phyloP scores from a whole-genome alignment of 2,329 filamentous ascomycete species.

The Cladosporium phlei region DNA sequence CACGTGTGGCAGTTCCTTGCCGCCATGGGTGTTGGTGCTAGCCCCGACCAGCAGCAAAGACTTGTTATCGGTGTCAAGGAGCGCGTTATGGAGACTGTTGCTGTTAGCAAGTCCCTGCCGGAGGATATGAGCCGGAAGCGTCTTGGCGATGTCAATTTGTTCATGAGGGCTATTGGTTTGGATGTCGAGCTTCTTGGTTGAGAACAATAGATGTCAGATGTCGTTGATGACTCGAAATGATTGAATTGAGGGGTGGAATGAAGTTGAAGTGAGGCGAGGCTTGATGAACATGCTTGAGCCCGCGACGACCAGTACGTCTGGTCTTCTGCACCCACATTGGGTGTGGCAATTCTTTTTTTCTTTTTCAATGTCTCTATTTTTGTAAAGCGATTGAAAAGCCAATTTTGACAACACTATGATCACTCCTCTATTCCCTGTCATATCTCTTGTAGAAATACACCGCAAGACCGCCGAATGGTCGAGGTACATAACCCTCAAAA shows the following conservation, averaged over 20 bases:
- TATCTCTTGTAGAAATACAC: too few relatives aligned
- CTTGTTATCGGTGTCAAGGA: slow-evolving; percentile 96
- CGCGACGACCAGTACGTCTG: slow-evolving; percentile 1
- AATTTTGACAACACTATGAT: background rate
- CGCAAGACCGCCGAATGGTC: too few relatives aligned
- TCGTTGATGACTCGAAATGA: background rate
- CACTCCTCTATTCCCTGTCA: slow-evolving; percentile 2
- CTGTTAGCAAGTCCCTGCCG: slow-evolving; percentile 82
- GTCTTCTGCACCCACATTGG: background rate
- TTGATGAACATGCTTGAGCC: slow-evolving; percentile 14
- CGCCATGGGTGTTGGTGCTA: slow-evolving; percentile 88
- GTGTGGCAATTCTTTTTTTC: background rate
- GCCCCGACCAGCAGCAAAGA: slow-evolving; percentile 89
- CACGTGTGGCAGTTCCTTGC: slow-evolving; percentile 98
- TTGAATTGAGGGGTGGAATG: too few relatives aligned
- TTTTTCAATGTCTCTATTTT: too few relatives aligned
- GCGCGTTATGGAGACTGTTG: slow-evolving; percentile 91
- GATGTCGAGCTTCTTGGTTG: slow-evolving; percentile 75
- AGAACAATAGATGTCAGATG: background rate
- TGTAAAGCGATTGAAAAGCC: slow-evolving; percentile 3
- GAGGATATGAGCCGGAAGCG: slow-evolving; percentile 78
- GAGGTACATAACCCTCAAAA: too few relatives aligned
- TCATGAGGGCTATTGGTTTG: slow-evolving; percentile 97
- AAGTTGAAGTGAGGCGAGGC: slow-evolving; percentile 2
- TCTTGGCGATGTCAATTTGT: slow-evolving; percentile 89